Evolutionary conservation across 179 eudicot species (phyloP).

Genomic region (Vitellaria paradoxa): DNA sequence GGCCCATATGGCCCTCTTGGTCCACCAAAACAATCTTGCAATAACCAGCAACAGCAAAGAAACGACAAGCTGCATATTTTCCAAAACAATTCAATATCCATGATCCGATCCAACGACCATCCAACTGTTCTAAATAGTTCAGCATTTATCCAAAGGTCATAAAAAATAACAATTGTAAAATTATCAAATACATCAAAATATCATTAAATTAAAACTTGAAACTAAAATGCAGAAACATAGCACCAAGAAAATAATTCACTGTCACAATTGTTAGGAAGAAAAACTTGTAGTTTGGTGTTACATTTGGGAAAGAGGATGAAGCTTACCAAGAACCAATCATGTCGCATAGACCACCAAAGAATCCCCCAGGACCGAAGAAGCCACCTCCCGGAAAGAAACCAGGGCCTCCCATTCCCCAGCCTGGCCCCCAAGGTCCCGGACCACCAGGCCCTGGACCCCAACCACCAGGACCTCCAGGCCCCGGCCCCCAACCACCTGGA

Average conservation of each 20-base stretch:
- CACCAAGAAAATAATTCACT: no score
- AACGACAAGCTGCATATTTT: constrained; percentile 29
- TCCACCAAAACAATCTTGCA: constrained; percentile 35
- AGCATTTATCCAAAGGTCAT: no score
- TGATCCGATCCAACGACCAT: background rate
- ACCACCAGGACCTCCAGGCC: no score
- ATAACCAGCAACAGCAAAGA: constrained; percentile 40
- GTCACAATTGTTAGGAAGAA: no score
- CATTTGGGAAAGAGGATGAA: background rate
- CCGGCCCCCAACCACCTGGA: constrained; percentile 9
- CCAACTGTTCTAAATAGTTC: no score
- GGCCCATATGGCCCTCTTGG: constrained; percentile 25
- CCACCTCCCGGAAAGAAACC: constrained; percentile 16
- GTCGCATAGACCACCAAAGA: constrained; percentile 30
- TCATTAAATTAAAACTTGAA: background rate
- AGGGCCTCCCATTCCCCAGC: constrained; percentile 19
- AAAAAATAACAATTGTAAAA: no score
- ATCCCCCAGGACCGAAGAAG: constrained; percentile 28
- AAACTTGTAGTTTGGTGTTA: no score
- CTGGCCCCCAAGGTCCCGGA: constrained; percentile 17
- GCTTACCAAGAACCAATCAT: constrained; percentile 25
- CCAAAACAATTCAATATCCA: background rate
- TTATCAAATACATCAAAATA: no score
- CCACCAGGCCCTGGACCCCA: constrained; percentile 12
- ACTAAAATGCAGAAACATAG: background rate